Conservation (phyloP, 2,329 filamentous ascomycete species). For the Penicillium sp. region DNA sequence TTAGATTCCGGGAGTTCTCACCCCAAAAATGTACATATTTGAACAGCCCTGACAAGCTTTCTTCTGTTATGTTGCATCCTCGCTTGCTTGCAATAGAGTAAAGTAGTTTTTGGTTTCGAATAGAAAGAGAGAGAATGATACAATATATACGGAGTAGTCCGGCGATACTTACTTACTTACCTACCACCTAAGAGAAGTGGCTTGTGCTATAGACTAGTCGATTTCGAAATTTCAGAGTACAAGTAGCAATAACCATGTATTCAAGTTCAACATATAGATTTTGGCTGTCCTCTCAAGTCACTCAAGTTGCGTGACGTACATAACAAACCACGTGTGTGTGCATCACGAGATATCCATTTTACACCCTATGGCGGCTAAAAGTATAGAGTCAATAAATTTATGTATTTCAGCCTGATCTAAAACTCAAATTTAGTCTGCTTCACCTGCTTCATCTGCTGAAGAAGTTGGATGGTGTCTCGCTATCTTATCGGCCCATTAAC, state of each 20-base stretch:
- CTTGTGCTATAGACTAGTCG: not conserved
- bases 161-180: not conserved
- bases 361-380: not conserved
- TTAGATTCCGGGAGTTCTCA: not conserved
- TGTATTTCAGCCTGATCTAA: not conserved
- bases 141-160: too few relatives aligned
- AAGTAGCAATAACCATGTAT: not conserved
- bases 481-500: slow-evolving; percentile 25
- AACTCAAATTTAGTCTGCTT: not conserved
- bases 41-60: not conserved
- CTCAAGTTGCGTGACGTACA: not conserved
- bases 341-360: not conserved
- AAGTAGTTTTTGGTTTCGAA: fast-evolving
- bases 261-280: not conserved
- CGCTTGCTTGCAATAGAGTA: not conserved
- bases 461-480: not conserved
- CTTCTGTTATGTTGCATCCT: too few relatives aligned
- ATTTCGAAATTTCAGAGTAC: too few relatives aligned
- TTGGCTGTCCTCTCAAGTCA: not conserved
- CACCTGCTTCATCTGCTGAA: not conserved
- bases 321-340: not conserved
- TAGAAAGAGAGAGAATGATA: not conserved
- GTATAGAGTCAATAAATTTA: not conserved
- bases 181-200: not conserved
- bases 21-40: not conserved